Base-by-base conservation (phyloP, 331 rosid species). In the Acacia pycnantha region DNA sequence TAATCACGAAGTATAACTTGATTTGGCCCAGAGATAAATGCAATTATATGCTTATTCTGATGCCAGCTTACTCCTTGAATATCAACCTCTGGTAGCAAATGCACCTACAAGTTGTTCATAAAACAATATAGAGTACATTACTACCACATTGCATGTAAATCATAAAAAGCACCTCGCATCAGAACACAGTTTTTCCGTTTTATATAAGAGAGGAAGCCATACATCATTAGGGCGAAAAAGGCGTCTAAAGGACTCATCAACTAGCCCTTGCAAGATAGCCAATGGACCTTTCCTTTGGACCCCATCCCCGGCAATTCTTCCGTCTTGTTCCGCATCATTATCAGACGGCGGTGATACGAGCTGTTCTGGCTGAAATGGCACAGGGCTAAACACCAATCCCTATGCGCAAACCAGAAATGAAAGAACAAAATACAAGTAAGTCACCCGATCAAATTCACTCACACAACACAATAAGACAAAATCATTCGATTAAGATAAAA, bases 61-160 rank as follows among this genome's bases (percentile, higher is more conserved):
- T 95, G 99, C 99, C 99, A 95, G 87, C 97, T 90, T 41, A 93
- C 89, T 65, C 93, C 97, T 84, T 93, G 94, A 78, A 93, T 92
- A 88, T 88, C 90, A 85, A 89, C 91, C 88, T 92, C 94, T 1
- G 91, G 97, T 80, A 95, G 84, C 87, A 89, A 86, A 82, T 83
- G 96, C 79, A 92, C 93, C 99, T 95, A 82, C 53, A 86, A 73
- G 58, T 75, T 21, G 50, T 74, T 77, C 53, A 73, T 50, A 44
- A 29, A 31, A 48, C 54, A 74, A 35, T 15, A 51, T 44, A 64
- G 16, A 7, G 68, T 5, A 72, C 76, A 81, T 73, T 43, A 73
- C 84, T 24, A 65, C 72, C 27, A 66, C 35, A 33, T 58, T n/a
- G 65, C 65, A 22, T 0, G 31, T n/a, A 14, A n/a, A 43, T 41